A percentile compares a stretch with the other conserved stretches of the same genome.
Evolutionary conservation across 139 green algal genomes (phyloP).

Genomic region (Volvox reticuliferus): DNA sequence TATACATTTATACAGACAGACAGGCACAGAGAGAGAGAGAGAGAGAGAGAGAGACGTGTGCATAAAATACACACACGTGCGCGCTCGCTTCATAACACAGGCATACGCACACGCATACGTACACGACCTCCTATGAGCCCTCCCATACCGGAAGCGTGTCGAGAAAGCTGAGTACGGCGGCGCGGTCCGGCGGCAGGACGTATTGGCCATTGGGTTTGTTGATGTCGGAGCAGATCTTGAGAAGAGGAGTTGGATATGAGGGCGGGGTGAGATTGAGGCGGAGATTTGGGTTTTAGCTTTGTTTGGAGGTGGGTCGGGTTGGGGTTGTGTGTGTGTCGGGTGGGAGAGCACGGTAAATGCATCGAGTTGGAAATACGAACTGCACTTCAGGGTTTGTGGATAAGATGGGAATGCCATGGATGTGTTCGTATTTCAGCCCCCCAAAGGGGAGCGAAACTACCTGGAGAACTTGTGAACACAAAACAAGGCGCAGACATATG

Average conservation of each 20-base stretch:
- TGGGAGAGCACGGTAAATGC: no score
- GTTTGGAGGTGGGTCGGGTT: no score
- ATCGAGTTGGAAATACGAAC: no score
- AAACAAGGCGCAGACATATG: not conserved
- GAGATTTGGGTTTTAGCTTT: not conserved
- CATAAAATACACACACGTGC: not conserved
- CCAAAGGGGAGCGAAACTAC: no score
- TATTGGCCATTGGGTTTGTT: slow-evolving; percentile 93
- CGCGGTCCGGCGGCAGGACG: slow-evolving; percentile 59
- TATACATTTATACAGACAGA: slow-evolving; percentile 72
- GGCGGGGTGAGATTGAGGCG: not conserved
- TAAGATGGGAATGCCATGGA: no score
- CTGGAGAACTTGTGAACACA: no score
- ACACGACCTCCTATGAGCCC: slow-evolving; percentile 61
- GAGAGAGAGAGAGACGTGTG: no score
- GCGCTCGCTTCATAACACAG: not conserved
- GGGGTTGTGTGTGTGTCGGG: no score
- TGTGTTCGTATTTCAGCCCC: no score
- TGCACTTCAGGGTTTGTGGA: no score
- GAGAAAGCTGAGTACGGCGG: slow-evolving; percentile 78
- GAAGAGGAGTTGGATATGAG: not conserved
- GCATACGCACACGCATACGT: slow-evolving; percentile 65
- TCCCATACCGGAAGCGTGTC: slow-evolving; percentile 71
- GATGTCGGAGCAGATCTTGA: slow-evolving; percentile 74
- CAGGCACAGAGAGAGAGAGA: no score